Percentiles rank a stretch among this genome's conserved stretches.
phyloP scores from a whole-genome alignment of 2,329 filamentous ascomycete genomes.

The Xenoacremonium recifei region DNA sequence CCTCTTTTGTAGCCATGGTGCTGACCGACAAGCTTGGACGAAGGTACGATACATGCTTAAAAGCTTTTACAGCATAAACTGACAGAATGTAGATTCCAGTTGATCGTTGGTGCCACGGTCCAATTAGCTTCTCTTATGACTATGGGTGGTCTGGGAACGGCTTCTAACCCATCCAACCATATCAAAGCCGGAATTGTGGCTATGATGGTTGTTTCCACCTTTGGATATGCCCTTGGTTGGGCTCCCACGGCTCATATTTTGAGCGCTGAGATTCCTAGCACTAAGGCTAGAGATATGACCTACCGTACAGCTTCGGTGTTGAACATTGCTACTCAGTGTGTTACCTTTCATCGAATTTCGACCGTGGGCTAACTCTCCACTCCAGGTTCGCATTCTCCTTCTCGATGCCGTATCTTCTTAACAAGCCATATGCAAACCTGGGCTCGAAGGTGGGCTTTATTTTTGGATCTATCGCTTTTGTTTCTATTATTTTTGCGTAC shows the following conservation, averaged over 20 bases:
- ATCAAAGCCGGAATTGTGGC: neutral
- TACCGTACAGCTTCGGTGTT: neutral
- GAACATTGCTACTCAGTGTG: neutral
- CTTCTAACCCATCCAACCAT: neutral
- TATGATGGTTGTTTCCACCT: neutral
- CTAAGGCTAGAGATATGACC: neutral
- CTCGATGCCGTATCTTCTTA: slow-evolving; percentile 20
- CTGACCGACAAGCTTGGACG: neutral
- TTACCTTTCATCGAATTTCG: neutral
- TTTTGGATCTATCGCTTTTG: slow-evolving; percentile 33
- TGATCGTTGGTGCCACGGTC: neutral
- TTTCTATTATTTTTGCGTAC: slow-evolving; percentile 32
- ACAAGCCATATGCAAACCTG: slow-evolving; percentile 20
- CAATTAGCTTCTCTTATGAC: neutral
- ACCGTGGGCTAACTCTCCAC: neutral
- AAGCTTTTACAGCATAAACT: no score
- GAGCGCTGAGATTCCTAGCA: neutral
- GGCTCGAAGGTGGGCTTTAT: slow-evolving; percentile 18
- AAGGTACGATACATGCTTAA: no score
- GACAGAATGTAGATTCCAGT: no score
- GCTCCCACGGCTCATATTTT: neutral
- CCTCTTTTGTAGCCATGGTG: neutral
- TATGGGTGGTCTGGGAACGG: neutral
- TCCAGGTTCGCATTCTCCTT: slow-evolving; percentile 5
- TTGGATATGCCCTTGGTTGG: neutral